Percentiles rank a stretch among this genome's conserved stretches.
phyloP scores from a whole-genome alignment of 331 rosid genomes.

The Quercus phellos region DNA sequence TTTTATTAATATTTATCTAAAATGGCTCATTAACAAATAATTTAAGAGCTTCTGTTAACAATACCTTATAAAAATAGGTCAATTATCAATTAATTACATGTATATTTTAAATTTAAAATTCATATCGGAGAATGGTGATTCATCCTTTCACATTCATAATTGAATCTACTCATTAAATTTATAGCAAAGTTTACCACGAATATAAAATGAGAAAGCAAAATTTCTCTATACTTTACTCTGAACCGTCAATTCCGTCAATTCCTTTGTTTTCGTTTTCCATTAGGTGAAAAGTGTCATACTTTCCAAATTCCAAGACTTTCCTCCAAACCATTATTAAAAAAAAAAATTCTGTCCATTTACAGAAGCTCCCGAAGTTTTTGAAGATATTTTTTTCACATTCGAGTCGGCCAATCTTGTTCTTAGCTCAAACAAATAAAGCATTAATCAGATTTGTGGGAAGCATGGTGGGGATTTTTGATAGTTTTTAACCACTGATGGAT shows the following conservation, averaged over 20 bases:
- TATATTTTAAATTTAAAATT: too few species aligned
- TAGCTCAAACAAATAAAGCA: neutral
- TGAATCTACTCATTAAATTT: fast-evolving
- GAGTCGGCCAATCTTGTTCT: neutral
- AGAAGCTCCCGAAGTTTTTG: neutral
- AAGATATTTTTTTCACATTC: neutral
- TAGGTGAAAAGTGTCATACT: too few species aligned
- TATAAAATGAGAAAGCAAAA: fast-evolving
- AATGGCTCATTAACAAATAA: fast-evolving
- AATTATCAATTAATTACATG: too few species aligned
- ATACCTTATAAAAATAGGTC: too few species aligned
- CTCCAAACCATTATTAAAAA: too few species aligned
- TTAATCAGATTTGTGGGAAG: neutral
- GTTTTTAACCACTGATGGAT: neutral
- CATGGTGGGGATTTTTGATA: constrained; percentile 9
- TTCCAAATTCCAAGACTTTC: too few species aligned
- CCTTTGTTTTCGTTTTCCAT: too few species aligned
- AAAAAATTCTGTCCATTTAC: neutral
- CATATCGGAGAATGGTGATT: fast-evolving
- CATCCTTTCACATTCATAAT: fast-evolving
- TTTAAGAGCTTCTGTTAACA: fast-evolving
- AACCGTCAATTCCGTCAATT: too few species aligned
- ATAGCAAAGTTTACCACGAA: fast-evolving
- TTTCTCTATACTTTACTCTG: too few species aligned
- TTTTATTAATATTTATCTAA: too few species aligned